A percentile compares a stretch with the other conserved stretches of the same genome.
Conservation (phyloP, 192 early-diverging fungal genomes). For the Borealophlyctis nickersoniae region DNA sequence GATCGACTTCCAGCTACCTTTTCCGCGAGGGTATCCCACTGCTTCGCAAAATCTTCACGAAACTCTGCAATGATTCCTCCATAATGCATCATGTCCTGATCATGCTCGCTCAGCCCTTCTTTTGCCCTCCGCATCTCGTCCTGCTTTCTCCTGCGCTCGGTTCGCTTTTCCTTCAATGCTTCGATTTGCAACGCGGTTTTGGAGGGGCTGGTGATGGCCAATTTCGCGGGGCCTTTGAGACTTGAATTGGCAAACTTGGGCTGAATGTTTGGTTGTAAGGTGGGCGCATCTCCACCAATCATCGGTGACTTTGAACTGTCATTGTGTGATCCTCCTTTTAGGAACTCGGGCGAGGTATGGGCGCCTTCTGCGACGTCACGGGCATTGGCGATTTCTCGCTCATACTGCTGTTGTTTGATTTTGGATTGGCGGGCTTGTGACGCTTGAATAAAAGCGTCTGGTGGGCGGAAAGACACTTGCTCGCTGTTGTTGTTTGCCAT, state of each 20-base stretch:
- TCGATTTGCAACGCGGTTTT: slow-evolving; percentile 29
- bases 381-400: background rate
- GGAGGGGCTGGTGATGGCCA: slow-evolving; percentile 18
- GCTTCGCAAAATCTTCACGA: slow-evolving; percentile 6
- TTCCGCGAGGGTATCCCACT: background rate
- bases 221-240: background rate
- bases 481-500: background rate
- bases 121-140: slow-evolving; percentile 5
- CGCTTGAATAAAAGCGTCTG: slow-evolving; percentile 24
- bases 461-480: slow-evolving; percentile 11
- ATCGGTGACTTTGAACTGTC: background rate
- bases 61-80: slow-evolving; percentile 22
- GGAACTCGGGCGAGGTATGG: background rate
- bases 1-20: background rate
- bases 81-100: slow-evolving; percentile 16
- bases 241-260: background rate
- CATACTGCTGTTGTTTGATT: slow-evolving; percentile 10
- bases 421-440: slow-evolving; percentile 20
- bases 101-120: slow-evolving; percentile 2
- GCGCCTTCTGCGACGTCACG: background rate
- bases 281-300: background rate
- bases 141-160: slow-evolving; percentile 18
- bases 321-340: background rate
- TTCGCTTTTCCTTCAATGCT: slow-evolving; percentile 14
- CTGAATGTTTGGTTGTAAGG: background rate